Evolutionary conservation across 2,329 filamentous ascomycete species (phyloP).

Genomic region (Diaporthe sp.): DNA sequence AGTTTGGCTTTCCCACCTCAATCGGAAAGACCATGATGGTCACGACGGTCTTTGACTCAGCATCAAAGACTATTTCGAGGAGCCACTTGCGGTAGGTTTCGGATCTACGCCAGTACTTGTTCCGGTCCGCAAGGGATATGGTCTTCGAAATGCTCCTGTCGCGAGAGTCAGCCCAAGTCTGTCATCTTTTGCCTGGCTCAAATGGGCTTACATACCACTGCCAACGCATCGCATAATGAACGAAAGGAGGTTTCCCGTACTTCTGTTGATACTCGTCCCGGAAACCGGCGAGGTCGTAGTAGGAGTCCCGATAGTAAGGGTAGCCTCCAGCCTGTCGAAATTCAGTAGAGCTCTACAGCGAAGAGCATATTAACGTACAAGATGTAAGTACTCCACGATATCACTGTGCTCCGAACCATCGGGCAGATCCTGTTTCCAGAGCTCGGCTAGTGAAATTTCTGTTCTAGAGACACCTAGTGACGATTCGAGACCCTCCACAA

Average conservation of each 20-base stretch:
- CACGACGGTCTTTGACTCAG: neutral
- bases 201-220: neutral
- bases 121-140: neutral
- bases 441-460: neutral
- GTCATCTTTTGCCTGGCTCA: neutral
- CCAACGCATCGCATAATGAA: neutral
- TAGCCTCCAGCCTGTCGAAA: neutral
- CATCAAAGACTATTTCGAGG: neutral
- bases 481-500: neutral
- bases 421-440: neutral
- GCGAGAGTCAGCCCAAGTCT: neutral
- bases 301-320: neutral
- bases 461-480: neutral
- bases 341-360: neutral
- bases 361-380: neutral
- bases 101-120: constrained; percentile 3
- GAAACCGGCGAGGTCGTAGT: neutral
- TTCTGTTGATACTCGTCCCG: neutral
- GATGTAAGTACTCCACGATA: neutral
- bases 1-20: constrained; percentile 7
- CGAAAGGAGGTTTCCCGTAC: neutral
- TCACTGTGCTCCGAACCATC: neutral
- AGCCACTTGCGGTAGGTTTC: constrained; percentile 6
- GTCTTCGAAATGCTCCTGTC: neutral
- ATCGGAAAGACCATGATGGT: constrained; percentile 11